A percentile compares a stretch with the other conserved stretches of the same genome.
These are phyloP conservation scores for Halophytophthora polymorphica DNA, from an alignment of 352 stramenopile genomes.

Conservation along the genomic window DNA sequence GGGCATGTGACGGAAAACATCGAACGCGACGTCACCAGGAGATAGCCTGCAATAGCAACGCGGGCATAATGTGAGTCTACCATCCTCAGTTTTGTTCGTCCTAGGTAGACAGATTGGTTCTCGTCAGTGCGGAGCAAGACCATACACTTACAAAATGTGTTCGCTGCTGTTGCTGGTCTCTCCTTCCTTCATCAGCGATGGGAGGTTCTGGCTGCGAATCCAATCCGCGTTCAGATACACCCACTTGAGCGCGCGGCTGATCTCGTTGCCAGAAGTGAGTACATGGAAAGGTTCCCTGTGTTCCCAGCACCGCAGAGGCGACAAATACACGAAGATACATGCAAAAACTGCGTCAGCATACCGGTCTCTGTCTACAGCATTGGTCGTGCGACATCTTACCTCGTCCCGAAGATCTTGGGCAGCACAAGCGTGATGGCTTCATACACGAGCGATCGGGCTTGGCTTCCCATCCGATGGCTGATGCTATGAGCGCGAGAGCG, in stretches of 20 bases:
- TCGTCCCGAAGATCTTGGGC: slow-evolving; percentile 68
- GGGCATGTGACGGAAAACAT: slow-evolving; percentile 85
- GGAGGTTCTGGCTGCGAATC: slow-evolving; percentile 70
- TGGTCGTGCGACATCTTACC: slow-evolving; percentile 22
- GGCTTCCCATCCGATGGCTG: slow-evolving; percentile 43
- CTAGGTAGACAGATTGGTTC: slow-evolving; percentile 1
- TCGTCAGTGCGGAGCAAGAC: not conserved
- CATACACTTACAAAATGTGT: slow-evolving; percentile 39
- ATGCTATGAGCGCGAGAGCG: slow-evolving; percentile 48
- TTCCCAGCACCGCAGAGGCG: slow-evolving; percentile 2
- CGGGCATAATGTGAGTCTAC: not conserved
- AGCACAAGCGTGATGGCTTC: slow-evolving; percentile 75
- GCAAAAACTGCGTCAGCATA: not conserved
- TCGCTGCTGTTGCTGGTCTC: slow-evolving; percentile 6
- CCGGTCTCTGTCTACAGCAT: not conserved
- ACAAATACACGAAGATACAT: slow-evolving; percentile 2
- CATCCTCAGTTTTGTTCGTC: not conserved
- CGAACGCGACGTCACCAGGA: slow-evolving; percentile 59
- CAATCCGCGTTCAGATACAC: slow-evolving; percentile 85
- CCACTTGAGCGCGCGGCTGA: slow-evolving; percentile 84
- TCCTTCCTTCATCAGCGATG: slow-evolving; percentile 31
- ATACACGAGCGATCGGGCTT: slow-evolving; percentile 70
- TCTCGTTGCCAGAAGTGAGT: slow-evolving; percentile 56
- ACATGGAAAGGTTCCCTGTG: slow-evolving; percentile 65
- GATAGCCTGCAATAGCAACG: slow-evolving; percentile 38